Conservation (phyloP, 2,329 filamentous ascomycete species). For the Xylariaceae sp. region DNA sequence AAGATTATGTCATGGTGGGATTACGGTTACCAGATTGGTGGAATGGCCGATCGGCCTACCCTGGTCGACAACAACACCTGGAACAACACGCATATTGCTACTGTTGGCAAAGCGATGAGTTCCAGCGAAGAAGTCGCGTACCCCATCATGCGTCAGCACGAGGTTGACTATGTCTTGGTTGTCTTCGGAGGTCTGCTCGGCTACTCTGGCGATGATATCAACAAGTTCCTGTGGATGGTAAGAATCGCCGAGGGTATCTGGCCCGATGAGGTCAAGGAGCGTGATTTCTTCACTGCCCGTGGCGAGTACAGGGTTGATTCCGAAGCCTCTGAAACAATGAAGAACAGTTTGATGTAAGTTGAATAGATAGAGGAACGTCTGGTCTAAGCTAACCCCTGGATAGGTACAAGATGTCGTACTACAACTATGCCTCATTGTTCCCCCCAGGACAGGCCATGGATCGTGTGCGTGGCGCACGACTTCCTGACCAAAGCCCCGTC, state of each 20-base stretch:
- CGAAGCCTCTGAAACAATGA: constrained; percentile 94
- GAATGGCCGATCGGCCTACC: constrained; percentile 96
- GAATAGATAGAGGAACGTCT: background rate
- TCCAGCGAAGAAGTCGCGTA: constrained; percentile 97
- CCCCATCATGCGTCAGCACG: constrained; percentile 95
- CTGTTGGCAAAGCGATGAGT: constrained; percentile 98
- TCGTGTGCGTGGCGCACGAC: constrained; percentile 72
- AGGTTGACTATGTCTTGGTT: constrained; percentile 97
- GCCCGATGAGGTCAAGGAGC: constrained; percentile 98
- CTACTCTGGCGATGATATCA: constrained; percentile 98
- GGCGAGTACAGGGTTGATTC: constrained; percentile 94
- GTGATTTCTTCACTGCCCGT: constrained; percentile 87
- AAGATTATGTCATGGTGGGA: constrained; percentile 99
- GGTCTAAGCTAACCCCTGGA: constrained; percentile 24
- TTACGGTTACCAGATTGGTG: constrained; percentile 98
- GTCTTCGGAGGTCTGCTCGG: constrained; percentile 94
- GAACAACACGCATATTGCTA: constrained; percentile 99
- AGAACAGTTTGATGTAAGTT: constrained; percentile 95
- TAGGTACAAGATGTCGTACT: constrained; percentile 99
- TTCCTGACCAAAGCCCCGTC: constrained; percentile 80
- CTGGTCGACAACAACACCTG: constrained; percentile 99
- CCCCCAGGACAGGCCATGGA: constrained; percentile 85
- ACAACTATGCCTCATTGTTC: constrained; percentile 93
- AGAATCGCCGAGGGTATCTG: constrained; percentile 98
- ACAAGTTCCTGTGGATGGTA: constrained; percentile 99